Base-by-base conservation (phyloP, 805 yeast genomes). In the Kazachstania viticola region DNA sequence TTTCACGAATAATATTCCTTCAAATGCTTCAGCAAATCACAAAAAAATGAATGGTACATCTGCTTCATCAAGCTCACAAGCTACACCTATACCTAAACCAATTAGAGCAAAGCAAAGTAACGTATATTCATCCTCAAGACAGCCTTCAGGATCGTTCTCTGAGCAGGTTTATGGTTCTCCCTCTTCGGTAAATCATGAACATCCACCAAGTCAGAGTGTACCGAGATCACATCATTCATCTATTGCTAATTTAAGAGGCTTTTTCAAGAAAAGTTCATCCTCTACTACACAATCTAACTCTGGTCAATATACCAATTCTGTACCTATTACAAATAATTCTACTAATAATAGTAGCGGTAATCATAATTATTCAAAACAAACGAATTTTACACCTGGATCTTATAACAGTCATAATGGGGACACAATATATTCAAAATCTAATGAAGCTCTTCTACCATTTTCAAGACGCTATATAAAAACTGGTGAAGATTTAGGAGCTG, bases 401-500 rank as follows among this genome's bases (percentile, higher is more conserved):
- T 54, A 57, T 24, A 54, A 49, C 19, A 56, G 62, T 56, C 32
- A 60, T 55, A 42, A 53, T 48, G 59, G 56, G 31, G 58, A 56
- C 29, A 57, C 57, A 2, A 37, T 55, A 17, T 51, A 56, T 29
- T 48, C 46, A 3, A 49, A 58, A 38, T 51, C 63, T 17, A 60
- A 58, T 13, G 67, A 68, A 51, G 45, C 56, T 14, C 41, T 41
- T 4, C 35, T 60, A 25, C 84, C 85, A 0, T 76, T 77, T 44
- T 71, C 79, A 24, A 83, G 79, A 49, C 61, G 85, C 41, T 84
- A 84, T 54, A 71, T 78, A 29, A 79, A 77, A 51, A 75, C 79
- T 33, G 94, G 94, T 32, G 88, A 84, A 39, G 80, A 73, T 36
- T 65, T 87, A 29, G 96, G 95, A 34, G 91, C 91, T 14, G 96